Base-by-base conservation (phyloP, 1,284 basidiomycete genomes). In the Calocybe gambosa region DNA sequence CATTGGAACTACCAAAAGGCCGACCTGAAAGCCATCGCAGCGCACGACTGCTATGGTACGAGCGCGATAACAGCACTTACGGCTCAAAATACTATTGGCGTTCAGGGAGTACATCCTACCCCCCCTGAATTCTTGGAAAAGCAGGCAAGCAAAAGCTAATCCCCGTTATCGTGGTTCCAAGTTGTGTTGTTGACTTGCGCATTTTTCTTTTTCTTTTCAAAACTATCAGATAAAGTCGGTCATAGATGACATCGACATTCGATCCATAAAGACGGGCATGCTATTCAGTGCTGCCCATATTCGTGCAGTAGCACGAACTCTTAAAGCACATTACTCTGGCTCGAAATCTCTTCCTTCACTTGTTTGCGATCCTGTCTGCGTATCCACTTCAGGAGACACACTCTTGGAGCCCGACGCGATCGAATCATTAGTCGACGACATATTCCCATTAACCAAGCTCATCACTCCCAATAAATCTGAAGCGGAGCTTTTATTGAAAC, bases 201-300 rank as follows among this genome's bases (percentile, higher is more conserved):
- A 10, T 26, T 5, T 26, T 26, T 5, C 10, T 26, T 26, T 26
- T 5, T 5, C 10, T 5, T 26, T 26, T 5, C 10, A 10, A 26
- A 26, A 26, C 19, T 29, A 29, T n/a, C 67, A 97, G 85, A 74
- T 97, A 33, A 62, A 64, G 15, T 80, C 82, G 0, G 77, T 97
- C 3, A 62, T 91, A 13, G 70, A 74, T 5, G 94, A 97, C 58
- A 78, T 92, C 25, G 66, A 79, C 1, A 71, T 93, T 12, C 68
- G 74, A 37, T 87, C 83, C 0, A 80, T 96, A 59, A 98, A 98
- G 67, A 90, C 91, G 0, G 94, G 94, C 12, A 96, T 96, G 93
- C 74, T 89, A 0, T 79, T 70, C 55, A 74, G 82, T 50, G 75
- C 78, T 0, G 68, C 64, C 1, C 75, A 66, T 31, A 69, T 70